Evolutionary conservation across 257 asterid species (phyloP).

Genomic region (Avicennia marina): DNA sequence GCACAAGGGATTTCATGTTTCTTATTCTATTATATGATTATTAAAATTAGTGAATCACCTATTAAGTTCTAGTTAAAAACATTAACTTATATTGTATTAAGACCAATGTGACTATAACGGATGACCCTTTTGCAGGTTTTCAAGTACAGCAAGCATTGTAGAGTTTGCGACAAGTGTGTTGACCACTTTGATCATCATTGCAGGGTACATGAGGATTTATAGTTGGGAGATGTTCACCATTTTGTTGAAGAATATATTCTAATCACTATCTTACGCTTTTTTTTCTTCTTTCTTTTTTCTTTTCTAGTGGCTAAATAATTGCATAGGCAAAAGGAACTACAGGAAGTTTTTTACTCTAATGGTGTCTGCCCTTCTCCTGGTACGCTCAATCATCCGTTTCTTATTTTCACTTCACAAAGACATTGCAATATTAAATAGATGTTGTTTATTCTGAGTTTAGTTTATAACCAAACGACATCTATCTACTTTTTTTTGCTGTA

Average conservation of each 20-base stretch:
- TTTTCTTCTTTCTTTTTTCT: constrained; percentile 16
- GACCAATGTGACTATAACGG: constrained; percentile 31
- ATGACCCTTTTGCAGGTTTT: constrained; percentile 53
- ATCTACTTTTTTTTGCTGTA: too few relatives aligned
- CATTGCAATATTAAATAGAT: too few relatives aligned
- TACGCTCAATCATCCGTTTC: constrained; percentile 34
- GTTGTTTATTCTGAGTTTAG: too few relatives aligned
- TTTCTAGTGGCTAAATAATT: constrained; percentile 95
- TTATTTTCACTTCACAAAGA: too few relatives aligned
- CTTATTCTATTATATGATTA: too few relatives aligned
- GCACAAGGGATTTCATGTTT: too few relatives aligned
- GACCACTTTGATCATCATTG: constrained; percentile 97
- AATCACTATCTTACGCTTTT: neutral
- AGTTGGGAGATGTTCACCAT: constrained; percentile 6
- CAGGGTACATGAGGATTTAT: constrained; percentile 55
- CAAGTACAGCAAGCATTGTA: constrained; percentile 96
- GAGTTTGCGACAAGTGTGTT: constrained; percentile 97
- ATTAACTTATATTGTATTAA: constrained; percentile 1
- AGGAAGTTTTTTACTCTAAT: constrained; percentile 84
- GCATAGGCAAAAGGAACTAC: constrained; percentile 92
- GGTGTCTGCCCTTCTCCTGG: constrained; percentile 97
- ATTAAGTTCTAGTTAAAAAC: neutral
- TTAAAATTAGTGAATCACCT: too few relatives aligned
- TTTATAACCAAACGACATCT: too few relatives aligned
- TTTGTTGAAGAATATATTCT: constrained; percentile 7